phyloP scores from a whole-genome alignment of 495 filamentous ascomycete species.

The Copromyces sp. region DNA sequence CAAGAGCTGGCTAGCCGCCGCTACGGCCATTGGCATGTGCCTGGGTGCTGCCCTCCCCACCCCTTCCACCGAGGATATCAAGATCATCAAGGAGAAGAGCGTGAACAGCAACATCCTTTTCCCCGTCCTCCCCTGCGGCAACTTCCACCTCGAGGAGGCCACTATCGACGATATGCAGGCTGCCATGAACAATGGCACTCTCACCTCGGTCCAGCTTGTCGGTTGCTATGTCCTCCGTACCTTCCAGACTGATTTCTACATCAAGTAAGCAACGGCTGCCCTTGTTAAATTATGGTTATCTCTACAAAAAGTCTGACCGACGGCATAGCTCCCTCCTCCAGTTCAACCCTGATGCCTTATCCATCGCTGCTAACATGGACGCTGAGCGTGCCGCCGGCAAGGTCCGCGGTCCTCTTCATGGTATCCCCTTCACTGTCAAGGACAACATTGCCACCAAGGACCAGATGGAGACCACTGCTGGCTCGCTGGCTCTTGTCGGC shows the following conservation, averaged over 20 bases:
- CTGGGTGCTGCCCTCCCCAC: not conserved
- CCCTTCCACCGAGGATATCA: not conserved
- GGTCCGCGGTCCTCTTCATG: constrained; percentile 53
- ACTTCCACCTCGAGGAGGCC: constrained; percentile 51
- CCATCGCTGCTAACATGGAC: constrained; percentile 46
- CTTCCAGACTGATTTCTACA: constrained; percentile 44
- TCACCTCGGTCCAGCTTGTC: constrained; percentile 40
- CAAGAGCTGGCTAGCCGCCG: not conserved
- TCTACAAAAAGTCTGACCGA: constrained; percentile 7
- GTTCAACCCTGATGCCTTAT: constrained; percentile 50
- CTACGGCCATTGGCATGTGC: not conserved
- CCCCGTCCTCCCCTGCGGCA: constrained; percentile 52
- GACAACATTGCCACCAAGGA: constrained; percentile 36
- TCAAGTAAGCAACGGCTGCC: constrained; percentile 40
- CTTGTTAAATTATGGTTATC: not conserved
- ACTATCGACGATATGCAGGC: constrained; percentile 35
- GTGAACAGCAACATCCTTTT: constrained; percentile 5
- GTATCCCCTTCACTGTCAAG: constrained; percentile 65
- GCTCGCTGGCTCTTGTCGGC: constrained; percentile 45
- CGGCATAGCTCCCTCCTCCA: constrained; percentile 42
- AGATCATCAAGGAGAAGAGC: not conserved
- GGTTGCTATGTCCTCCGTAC: constrained; percentile 44
- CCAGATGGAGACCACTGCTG: constrained; percentile 40
- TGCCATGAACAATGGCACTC: constrained; percentile 23
- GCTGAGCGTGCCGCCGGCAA: constrained; percentile 43